A percentile compares a stretch with the other conserved stretches of the same genome.
phyloP scores from a whole-genome alignment of 2,329 filamentous ascomycete genomes.

The Rasamsonia emersonii region DNA sequence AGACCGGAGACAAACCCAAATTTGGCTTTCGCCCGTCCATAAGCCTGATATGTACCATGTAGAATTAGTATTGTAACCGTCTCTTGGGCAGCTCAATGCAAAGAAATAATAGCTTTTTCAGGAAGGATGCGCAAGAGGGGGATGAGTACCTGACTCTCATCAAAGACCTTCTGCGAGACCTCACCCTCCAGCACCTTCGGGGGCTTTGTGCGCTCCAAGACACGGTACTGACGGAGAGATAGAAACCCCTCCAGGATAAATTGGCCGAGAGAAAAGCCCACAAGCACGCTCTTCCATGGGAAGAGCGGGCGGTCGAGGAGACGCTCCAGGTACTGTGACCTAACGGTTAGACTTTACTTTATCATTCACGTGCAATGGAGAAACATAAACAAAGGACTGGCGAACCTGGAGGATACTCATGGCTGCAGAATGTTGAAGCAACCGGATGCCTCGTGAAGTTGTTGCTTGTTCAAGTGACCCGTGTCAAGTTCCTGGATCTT shows the following conservation, averaged over 20 bases:
- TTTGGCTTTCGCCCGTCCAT: constrained; percentile 90
- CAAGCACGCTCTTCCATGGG: constrained; percentile 94
- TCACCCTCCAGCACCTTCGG: constrained; percentile 84
- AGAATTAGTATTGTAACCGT: neutral
- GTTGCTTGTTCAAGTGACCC: too few relatives aligned
- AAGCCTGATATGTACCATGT: too few relatives aligned
- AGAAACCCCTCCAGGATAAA: constrained; percentile 86
- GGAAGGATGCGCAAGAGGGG: neutral
- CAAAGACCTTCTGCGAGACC: constrained; percentile 80
- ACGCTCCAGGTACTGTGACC: constrained; percentile 62
- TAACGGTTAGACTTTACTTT: neutral
- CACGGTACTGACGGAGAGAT: constrained; percentile 78
- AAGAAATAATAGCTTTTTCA: neutral
- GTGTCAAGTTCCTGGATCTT: too few relatives aligned
- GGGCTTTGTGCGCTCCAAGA: constrained; percentile 69
- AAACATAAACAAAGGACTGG: neutral
- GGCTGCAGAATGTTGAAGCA: too few relatives aligned
- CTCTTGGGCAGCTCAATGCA: neutral
- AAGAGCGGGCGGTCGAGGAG: constrained; percentile 86
- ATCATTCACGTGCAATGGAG: neutral
- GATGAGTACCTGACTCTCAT: constrained; percentile 69
- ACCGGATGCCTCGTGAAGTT: too few relatives aligned
- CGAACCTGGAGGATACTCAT: constrained; percentile 4
- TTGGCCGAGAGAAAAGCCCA: constrained; percentile 88
- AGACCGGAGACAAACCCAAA: constrained; percentile 74